Base-by-base conservation (phyloP, 2,329 filamentous ascomycete genomes). In the Lasiodiplodia sp. region DNA sequence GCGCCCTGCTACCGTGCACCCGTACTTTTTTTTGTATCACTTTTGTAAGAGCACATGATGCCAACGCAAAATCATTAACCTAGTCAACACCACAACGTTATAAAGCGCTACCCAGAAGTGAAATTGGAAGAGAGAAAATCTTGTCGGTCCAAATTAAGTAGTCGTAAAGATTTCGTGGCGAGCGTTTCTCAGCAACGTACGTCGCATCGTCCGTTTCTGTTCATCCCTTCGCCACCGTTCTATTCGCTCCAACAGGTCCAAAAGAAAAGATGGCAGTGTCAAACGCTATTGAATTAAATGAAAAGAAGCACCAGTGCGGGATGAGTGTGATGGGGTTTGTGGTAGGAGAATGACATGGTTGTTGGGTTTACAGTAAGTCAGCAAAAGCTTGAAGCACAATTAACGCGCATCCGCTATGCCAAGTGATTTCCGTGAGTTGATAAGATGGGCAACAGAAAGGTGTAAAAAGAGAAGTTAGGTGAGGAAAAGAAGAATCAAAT, bases 401-500 rank as follows among this genome's bases (percentile, higher is more conserved):
- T 47, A 64, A 64, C 38, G 52, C 63, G 23, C 62, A 21, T 37
- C 31, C 63, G 63, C 63, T 66, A 66, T 66, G 63, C 63, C 63
- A 55, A 47, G 23, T 44, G 18, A 37, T 49, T 2, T 28, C 49
- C 40, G 31, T 28, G 58, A 40, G 31, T 21, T 31, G n/a, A 21
- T 16, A 38, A 40, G 28, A 52, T 40, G 31, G 28, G 49, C 2
- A 23, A 52, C 44, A 44, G 28, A 44, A 34, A 12, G 44, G 7
- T 21, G 6, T 10, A 34, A 34, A 34, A 21, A 51, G 31, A 25
- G 28, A 28, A n/a, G 10, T 51, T n/a, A 37, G 28, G 28, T 1
- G 21, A 21, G 14, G 11, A 40, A 58, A 4, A 31, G 14, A 25
- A 28, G 40, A n/a, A 23, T 14, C 8, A 11, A 47, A n/a, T 5